Conservation (phyloP, 78 protist genomes). For the Bodo saltans region DNA sequence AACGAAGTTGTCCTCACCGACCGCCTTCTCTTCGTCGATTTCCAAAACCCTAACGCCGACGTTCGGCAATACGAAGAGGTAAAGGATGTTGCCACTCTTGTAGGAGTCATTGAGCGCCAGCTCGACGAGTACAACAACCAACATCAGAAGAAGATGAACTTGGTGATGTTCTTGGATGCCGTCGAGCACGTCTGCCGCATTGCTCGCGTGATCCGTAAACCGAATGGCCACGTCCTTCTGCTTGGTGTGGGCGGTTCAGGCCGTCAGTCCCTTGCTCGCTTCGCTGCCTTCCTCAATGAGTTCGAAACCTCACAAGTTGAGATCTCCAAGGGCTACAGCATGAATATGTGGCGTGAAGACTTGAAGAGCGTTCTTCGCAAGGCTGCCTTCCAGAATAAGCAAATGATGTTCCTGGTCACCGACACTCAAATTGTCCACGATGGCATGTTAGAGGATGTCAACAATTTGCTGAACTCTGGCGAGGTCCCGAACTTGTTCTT, state of each 20-base stretch:
- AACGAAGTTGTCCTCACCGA: neutral
- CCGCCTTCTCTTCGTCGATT: slow-evolving; percentile 7
- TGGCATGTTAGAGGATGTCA: slow-evolving; percentile 81
- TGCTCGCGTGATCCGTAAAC: slow-evolving; percentile 68
- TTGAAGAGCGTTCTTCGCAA: slow-evolving; percentile 44
- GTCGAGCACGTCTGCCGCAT: slow-evolving; percentile 78
- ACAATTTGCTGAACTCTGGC: slow-evolving; percentile 80
- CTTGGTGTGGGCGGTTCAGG: slow-evolving; percentile 95
- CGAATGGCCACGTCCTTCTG: slow-evolving; percentile 82
- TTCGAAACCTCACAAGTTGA: slow-evolving; percentile 51
- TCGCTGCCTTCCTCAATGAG: slow-evolving; percentile 78
- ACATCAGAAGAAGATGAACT: slow-evolving; percentile 40
- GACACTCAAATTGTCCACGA: slow-evolving; percentile 84
- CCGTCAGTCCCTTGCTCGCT: slow-evolving; percentile 73
- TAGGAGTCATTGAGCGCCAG: slow-evolving; percentile 35
- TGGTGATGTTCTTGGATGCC: slow-evolving; percentile 79
- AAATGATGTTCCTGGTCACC: slow-evolving; percentile 65
- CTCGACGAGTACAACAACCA: slow-evolving; percentile 68
- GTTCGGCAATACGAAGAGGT: slow-evolving; percentile 47
- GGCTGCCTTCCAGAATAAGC: slow-evolving; percentile 43
- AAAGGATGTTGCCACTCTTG: slow-evolving; percentile 14
- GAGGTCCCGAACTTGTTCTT: slow-evolving; percentile 83
- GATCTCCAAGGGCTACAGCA: slow-evolving; percentile 59
- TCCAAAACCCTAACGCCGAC: slow-evolving; percentile 46
- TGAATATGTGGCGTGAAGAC: slow-evolving; percentile 69